phyloP scores from a whole-genome alignment of 495 filamentous ascomycete genomes.

The Neurospora sp. region DNA sequence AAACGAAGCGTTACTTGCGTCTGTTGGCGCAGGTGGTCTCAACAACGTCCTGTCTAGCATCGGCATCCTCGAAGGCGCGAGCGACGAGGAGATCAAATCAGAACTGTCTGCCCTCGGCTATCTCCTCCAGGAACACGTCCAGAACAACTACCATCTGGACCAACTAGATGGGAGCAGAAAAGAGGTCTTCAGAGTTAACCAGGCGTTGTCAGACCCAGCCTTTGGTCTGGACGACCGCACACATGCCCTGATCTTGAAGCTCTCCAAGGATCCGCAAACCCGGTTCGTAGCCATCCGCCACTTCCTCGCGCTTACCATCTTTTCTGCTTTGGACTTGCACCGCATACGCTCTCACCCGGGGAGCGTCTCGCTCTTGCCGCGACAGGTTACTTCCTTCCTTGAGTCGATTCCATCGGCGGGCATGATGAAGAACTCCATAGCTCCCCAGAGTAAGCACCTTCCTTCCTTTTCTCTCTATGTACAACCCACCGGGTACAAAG shows the following conservation, averaged over 20 bases:
- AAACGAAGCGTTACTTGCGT: not conserved
- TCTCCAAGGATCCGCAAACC: not conserved
- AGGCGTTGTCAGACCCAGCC: not conserved
- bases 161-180: slow-evolving; percentile 9
- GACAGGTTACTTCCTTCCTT: slow-evolving; percentile 18
- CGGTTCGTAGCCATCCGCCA: not conserved
- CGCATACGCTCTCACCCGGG: not conserved
- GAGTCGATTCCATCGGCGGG: slow-evolving; percentile 16
- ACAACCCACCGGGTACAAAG: not conserved
- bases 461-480: not conserved
- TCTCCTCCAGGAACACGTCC: slow-evolving; percentile 24
- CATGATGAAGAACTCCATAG: not conserved
- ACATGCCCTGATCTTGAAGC: not conserved
- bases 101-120: slow-evolving; percentile 20
- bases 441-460: not conserved
- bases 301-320: not conserved
- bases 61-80: slow-evolving; percentile 13
- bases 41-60: not conserved
- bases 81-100: slow-evolving; percentile 17
- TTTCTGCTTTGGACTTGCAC: not conserved
- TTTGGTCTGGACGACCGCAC: not conserved
- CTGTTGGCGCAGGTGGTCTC: not conserved
- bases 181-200: not conserved
- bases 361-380: slow-evolving; percentile 22
- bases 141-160: slow-evolving; percentile 23